Conservation (phyloP, 345 rosid species). For the Eucalyptus lansdowneana region DNA sequence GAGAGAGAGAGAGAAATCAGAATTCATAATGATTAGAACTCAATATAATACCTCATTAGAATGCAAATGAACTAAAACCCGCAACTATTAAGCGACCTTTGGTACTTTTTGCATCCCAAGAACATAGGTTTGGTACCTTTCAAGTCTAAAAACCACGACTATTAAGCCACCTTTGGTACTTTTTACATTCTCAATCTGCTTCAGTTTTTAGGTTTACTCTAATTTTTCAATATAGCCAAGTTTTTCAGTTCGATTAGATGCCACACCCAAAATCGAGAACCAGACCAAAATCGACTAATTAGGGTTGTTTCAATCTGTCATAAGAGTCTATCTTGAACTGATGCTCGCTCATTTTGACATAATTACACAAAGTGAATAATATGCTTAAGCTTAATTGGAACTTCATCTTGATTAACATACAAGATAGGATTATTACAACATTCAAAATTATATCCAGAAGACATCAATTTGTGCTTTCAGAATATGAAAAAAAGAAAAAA, state of each 20-base stretch:
- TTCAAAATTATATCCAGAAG: background rate
- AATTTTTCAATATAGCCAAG: background rate
- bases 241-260: background rate
- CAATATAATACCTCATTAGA: background rate
- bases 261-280: background rate
- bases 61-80: background rate
- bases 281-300: rapidly evolving
- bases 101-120: background rate
- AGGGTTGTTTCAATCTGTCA: rapidly evolving
- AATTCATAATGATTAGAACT: no score
- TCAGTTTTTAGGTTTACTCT: background rate
- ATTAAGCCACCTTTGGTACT: background rate
- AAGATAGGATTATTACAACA: background rate
- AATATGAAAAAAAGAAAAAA: no score
- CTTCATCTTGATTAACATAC: background rate
- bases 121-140: background rate
- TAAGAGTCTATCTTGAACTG: rapidly evolving
- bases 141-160: background rate
- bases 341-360: background rate
- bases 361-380: background rate
- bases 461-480: background rate
- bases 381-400: background rate
- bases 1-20: background rate
- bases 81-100: background rate
- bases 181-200: background rate